A percentile compares a stretch with the other conserved stretches of the same genome.
Evolutionary conservation across 352 stramenopile species (phyloP).

Genomic region (Aphanomyces astaci): DNA sequence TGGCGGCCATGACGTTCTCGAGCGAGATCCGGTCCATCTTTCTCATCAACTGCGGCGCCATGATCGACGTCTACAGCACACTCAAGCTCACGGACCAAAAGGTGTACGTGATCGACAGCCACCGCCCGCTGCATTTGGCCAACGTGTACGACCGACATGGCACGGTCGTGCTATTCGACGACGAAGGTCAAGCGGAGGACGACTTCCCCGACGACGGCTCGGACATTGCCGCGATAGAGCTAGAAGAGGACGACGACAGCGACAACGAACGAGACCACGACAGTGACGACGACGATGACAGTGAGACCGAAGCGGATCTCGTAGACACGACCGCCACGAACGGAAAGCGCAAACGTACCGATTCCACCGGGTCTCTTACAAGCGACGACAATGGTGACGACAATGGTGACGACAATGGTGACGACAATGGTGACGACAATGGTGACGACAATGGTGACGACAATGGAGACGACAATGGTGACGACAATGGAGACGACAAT

Average conservation of each 20-base stretch:
- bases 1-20: conserved; percentile 37
- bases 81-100: conserved; percentile 56
- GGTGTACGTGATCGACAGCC: conserved; percentile 94
- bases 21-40: conserved; percentile 85
- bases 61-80: conserved; percentile 85
- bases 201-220: conserved; percentile 78
- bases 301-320: conserved; percentile 36
- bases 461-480: conserved; percentile 19
- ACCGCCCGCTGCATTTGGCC: conserved; percentile 92
- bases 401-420: conserved; percentile 6
- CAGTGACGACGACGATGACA: conserved; percentile 47
- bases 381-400: conserved; percentile 26
- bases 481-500: conserved; percentile 26
- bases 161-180: conserved; percentile 77
- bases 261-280: conserved; percentile 52
- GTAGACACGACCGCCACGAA: conserved; percentile 13
- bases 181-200: conserved; percentile 54
- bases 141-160: conserved; percentile 90
- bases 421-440: conserved; percentile 10
- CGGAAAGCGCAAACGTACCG: conserved; percentile 48
- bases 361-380: conserved; percentile 22
- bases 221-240: conserved; percentile 53
- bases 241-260: conserved; percentile 59
- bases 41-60: conserved; percentile 92
- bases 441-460: conserved; percentile 1